phyloP scores from a whole-genome alignment of 2,329 filamentous ascomycete species.

The Mycosphaerella arachidis region DNA sequence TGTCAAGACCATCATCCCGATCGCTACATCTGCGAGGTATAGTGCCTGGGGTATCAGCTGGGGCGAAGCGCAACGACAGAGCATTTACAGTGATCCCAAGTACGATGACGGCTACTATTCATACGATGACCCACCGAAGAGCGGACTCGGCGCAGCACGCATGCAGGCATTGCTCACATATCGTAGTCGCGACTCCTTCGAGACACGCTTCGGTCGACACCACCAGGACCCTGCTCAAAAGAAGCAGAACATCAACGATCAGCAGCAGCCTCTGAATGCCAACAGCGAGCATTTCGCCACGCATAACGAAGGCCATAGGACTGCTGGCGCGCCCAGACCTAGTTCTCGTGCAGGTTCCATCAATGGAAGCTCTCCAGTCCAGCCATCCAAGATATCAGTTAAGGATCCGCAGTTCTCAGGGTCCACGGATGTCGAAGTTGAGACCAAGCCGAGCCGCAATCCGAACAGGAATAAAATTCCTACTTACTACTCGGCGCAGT shows the following conservation, averaged over 20 bases:
- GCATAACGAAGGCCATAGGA: slow-evolving; percentile 50
- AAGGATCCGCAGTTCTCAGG: slow-evolving; percentile 47
- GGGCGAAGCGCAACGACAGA: slow-evolving; percentile 83
- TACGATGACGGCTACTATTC: slow-evolving; percentile 96
- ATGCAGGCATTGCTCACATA: slow-evolving; percentile 97
- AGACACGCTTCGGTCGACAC: slow-evolving; percentile 89
- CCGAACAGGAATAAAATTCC: slow-evolving; percentile 40
- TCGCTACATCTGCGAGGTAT: slow-evolving; percentile 78
- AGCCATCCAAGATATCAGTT: slow-evolving; percentile 23
- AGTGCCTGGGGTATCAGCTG: slow-evolving; percentile 89
- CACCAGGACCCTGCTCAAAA: slow-evolving; percentile 74
- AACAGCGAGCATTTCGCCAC: slow-evolving; percentile 48
- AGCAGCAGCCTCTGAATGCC: slow-evolving; percentile 44
- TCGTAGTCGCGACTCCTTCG: slow-evolving; percentile 93
- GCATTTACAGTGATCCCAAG: slow-evolving; percentile 96
- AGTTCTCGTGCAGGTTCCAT: slow-evolving; percentile 18
- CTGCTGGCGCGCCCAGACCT: slow-evolving; percentile 44
- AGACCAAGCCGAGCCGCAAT: slow-evolving; percentile 17
- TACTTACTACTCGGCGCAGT: slow-evolving; percentile 97
- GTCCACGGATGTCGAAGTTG: slow-evolving; percentile 34
- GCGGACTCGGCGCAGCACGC: slow-evolving; percentile 85
- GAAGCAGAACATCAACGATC: slow-evolving; percentile 73
- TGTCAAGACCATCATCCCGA: slow-evolving; percentile 73
- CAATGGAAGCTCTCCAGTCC: slow-evolving; percentile 14
- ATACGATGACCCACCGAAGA: slow-evolving; percentile 78